Evolutionary conservation across 1,284 basidiomycete genomes (phyloP).

Genomic region (Trichosporon faecale): DNA sequence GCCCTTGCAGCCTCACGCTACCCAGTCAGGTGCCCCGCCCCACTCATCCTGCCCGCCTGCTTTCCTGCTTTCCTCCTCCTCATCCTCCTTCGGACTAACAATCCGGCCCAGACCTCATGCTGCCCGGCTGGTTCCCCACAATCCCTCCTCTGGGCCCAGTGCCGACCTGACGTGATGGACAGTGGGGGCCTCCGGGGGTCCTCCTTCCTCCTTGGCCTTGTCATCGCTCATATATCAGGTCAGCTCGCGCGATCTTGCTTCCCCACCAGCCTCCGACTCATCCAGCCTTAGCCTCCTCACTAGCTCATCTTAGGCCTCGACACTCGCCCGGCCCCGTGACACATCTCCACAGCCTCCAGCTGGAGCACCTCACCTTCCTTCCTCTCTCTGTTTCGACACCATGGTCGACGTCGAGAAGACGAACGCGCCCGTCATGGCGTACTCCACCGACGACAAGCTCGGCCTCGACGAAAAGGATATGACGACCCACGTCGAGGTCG

Average conservation of each 20-base stretch:
- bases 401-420: constrained; percentile 6
- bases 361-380: not conserved
- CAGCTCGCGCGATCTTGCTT: not conserved
- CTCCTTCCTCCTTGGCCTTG: not conserved
- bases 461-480: not conserved
- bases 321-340: not conserved
- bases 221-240: not conserved
- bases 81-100: not conserved
- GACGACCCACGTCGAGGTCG: not conserved
- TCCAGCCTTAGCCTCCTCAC: not conserved
- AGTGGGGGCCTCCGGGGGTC: constrained; percentile 6
- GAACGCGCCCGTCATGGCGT: not conserved
- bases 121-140: not conserved
- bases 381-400: not conserved
- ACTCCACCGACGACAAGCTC: not conserved
- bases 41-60: not conserved
- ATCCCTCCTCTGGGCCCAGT: not conserved
- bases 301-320: not conserved
- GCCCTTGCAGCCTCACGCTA: not conserved
- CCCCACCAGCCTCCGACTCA: not conserved
- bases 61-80: not conserved
- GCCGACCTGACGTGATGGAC: not conserved
- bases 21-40: not conserved
- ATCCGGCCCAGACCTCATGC: constrained; percentile 4
- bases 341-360: not conserved